Evolutionary conservation across 2,329 filamentous ascomycete genomes (phyloP).

Genomic region (Colletotrichum musae): DNA sequence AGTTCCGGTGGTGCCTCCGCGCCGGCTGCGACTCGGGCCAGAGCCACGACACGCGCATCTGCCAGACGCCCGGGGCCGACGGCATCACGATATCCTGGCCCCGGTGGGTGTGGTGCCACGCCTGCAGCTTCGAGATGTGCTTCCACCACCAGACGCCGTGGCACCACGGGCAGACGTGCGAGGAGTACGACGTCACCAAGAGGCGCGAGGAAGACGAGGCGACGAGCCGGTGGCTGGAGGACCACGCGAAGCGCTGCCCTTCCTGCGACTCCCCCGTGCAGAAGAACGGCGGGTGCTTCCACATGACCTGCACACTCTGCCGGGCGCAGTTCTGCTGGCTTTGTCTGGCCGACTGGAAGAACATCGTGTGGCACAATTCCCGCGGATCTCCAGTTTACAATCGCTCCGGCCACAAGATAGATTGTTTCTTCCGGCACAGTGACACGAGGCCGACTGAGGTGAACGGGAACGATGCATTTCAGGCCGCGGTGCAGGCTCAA

Average conservation of each 20-base stretch:
- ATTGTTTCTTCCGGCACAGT: neutral
- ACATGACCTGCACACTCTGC: slow-evolving; percentile 57
- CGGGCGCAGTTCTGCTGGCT: slow-evolving; percentile 54
- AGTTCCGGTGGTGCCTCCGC: slow-evolving; percentile 47
- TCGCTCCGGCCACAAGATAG: neutral
- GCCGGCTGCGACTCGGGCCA: slow-evolving; percentile 44
- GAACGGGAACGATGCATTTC: neutral
- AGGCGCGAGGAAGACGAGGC: slow-evolving; percentile 15
- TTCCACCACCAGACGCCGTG: slow-evolving; percentile 46
- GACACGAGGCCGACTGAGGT: neutral
- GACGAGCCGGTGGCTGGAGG: slow-evolving; percentile 43
- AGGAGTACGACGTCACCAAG: slow-evolving; percentile 34
- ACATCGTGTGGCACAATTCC: slow-evolving; percentile 7
- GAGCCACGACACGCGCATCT: slow-evolving; percentile 40
- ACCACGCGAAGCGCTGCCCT: slow-evolving; percentile 46
- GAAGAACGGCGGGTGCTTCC: slow-evolving; percentile 54
- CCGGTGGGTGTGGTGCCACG: slow-evolving; percentile 43
- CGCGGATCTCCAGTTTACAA: neutral
- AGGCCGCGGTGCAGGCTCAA: neutral
- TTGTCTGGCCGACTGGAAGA: slow-evolving; percentile 46
- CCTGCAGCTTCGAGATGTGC: slow-evolving; percentile 47
- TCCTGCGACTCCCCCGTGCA: slow-evolving; percentile 44
- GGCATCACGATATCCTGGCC: no score
- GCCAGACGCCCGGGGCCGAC: neutral
- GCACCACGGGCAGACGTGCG: slow-evolving; percentile 46